Evolutionary conservation across 352 stramenopile species (phyloP), one percentile per base, ranked within the genome.

Genomic region (Phytophthora europaea): DNA sequence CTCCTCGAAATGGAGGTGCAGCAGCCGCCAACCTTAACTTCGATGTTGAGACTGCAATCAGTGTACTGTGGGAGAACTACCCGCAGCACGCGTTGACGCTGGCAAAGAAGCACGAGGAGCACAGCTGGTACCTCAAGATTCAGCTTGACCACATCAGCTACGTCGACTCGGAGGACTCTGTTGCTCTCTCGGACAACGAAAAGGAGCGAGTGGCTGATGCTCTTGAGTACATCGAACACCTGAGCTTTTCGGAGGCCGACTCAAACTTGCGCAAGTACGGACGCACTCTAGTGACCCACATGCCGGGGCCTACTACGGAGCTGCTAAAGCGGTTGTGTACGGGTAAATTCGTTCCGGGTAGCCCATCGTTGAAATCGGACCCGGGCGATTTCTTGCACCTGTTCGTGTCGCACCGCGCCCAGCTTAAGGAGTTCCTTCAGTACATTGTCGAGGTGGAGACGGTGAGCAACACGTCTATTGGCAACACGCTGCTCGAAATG

Each of bases 71-170:
- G 79, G 93, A 97, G 67, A 97, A 97, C 65, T 98, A 98, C 75
- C 93, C 84, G 22, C 90, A 96, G 47, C 92, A 98, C 65, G 95
- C 92, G 28, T 75, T 98, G 33, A 91, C 90, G 47, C 77, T 98
- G 47, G 94, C 93, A 23, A 96, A 91, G 66, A 98, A 97, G 73
- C 85, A 97, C 67, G 84, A 92, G 56, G 90, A 98, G 59, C 91
- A 98, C 75, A 95, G 86, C 52, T 97, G 90, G 88, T 98, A 98
- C 70, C 72, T 98, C 45, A 95, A 96, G 65, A 98, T 99, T 61
- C 92, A 98, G 66, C 80, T 98, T 9, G 94, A 97, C 50, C 90
- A 92, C 38, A 96, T 97, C 51, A 95, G 88, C 61, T 95, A 95
- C 59, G 84, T 94, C 26, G 85, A 97, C 33, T 96, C 89, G 0